Evolutionary conservation across 441 rosid species (phyloP).

Genomic region (Brassica hybrid): DNA sequence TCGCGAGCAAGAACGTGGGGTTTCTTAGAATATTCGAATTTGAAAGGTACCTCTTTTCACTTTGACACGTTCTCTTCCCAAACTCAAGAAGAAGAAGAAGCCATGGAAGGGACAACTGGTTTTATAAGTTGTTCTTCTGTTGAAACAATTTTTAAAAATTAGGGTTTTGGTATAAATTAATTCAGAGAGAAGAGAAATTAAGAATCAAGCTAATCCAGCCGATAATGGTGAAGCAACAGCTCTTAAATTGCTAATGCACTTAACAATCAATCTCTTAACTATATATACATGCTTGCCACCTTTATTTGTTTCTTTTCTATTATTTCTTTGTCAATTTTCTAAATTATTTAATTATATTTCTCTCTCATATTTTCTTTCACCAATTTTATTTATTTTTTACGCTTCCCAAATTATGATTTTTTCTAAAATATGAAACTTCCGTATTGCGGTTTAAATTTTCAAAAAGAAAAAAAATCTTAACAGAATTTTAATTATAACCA

Average conservation of each 20-base stretch:
- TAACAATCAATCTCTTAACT: conserved; percentile 4
- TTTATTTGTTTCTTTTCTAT: neutral
- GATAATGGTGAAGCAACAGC: conserved; percentile 8
- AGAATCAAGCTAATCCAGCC: neutral
- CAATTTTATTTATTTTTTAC: neutral
- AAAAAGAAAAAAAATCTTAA: neutral
- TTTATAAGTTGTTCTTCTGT: conserved; percentile 33
- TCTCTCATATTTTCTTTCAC: conserved; percentile 2
- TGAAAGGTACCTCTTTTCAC: conserved; percentile 40
- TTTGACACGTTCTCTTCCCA: conserved; percentile 36
- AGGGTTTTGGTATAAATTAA: conserved; percentile 30
- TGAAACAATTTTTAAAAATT: conserved; percentile 24
- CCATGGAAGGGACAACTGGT: conserved; percentile 4
- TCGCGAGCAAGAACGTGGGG: conserved; percentile 30
- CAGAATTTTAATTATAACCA: neutral
- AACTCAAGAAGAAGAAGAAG: neutral
- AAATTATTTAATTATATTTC: neutral
- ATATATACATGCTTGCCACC: neutral
- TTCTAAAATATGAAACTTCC: neutral
- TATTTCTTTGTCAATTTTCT: neutral
- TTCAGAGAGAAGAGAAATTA: conserved; percentile 14
- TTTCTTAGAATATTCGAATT: conserved; percentile 34
- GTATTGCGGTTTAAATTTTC: neutral
- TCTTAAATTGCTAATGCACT: neutral
- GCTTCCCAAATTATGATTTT: conserved; percentile 1